Conservation (phyloP, 106 monocot species). For the Dioscorea dumetorum region DNA sequence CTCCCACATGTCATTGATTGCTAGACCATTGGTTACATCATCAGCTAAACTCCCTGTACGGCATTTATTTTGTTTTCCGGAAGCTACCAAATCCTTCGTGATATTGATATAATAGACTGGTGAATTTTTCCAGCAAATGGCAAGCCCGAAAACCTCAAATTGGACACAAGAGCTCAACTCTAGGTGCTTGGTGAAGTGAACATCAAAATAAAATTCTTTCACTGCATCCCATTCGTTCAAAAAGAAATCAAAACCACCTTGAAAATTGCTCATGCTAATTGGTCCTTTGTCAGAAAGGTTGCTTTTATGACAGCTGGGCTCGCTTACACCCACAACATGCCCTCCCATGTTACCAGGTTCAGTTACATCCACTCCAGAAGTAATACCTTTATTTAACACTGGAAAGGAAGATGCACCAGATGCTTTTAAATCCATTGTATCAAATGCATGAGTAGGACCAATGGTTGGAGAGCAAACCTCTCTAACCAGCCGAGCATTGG, state of each 20-base stretch:
- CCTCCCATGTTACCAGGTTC: neutral
- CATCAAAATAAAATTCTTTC: conserved; percentile 81
- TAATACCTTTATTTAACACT: neutral
- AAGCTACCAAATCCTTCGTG: conserved; percentile 48
- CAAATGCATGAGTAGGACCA: no score
- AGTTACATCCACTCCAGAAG: neutral
- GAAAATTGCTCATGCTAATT: conserved; percentile 45
- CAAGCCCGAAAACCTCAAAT: conserved; percentile 85
- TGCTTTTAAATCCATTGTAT: neutral
- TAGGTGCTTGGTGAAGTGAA: conserved; percentile 58
- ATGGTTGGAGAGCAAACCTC: neutral
- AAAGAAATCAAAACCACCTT: conserved; percentile 87
- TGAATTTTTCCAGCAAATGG: conserved; percentile 90
- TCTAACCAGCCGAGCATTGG: neutral
- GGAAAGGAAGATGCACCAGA: conserved; percentile 5
- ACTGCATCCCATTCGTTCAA: conserved; percentile 59
- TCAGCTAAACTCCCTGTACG: conserved; percentile 1
- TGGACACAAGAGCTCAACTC: conserved; percentile 14
- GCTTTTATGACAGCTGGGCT: neutral
- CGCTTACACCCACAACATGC: conserved; percentile 2
- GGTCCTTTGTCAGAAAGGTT: conserved; percentile 45
- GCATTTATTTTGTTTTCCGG: conserved; percentile 8
- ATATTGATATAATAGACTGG: conserved; percentile 84
- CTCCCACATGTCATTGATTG: conserved; percentile 30
- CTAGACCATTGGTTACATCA: conserved; percentile 10